Base-by-base conservation (phyloP, 2,329 filamentous ascomycete species). In the Byssochlamys sp. region DNA sequence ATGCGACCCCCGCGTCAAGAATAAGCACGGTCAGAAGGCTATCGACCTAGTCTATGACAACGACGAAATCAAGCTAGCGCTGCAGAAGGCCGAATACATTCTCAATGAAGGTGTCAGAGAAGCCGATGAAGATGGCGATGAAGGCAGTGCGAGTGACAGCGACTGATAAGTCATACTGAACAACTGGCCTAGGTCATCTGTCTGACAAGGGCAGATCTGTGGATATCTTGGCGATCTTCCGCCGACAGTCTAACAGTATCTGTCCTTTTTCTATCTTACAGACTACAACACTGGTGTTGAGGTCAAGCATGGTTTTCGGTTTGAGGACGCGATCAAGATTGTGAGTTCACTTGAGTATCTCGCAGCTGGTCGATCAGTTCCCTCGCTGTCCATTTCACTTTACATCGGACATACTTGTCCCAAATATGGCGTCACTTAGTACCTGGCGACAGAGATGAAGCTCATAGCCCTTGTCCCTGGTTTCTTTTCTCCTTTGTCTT, bases 1-100 rank as follows among this genome's bases (percentile, higher is more conserved):
- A 51, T 77, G 75, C 58, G 76, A 78, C 63, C 75, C 76, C 7
- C 72, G 77, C 35, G 74, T 79, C 57, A 71, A 73, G 60, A 79
- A 80, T 62, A 77, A 77, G 62, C 73, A 76, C 55, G 72, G 73
- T 28, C 73, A 77, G 55, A 79, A 78, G 58, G 74, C 77, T 1
- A 67, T 68, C 0, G 75, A 78, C 50, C 64, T 79, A 31, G 75
- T 77, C 53, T 76, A 73, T 56, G 66, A 67, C 12, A 68, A 76
- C 53, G 74, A 77, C 31, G 73, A 75, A 29, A 71, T 78, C 33
- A 75, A 73, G 64, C 60, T 66, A 33, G 67, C 66, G 5, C 68
- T 80, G 11, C 71, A 73, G 62, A 73, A 77, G 64, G 72, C 74
- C 3, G 77, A 79, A 64, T 79, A 78, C 63, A 72, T 77, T 14